A percentile compares a stretch with the other conserved stretches of the same genome.
Evolutionary conservation across 352 stramenopile genomes (phyloP).

Genomic region (Pythium insidiosum): DNA sequence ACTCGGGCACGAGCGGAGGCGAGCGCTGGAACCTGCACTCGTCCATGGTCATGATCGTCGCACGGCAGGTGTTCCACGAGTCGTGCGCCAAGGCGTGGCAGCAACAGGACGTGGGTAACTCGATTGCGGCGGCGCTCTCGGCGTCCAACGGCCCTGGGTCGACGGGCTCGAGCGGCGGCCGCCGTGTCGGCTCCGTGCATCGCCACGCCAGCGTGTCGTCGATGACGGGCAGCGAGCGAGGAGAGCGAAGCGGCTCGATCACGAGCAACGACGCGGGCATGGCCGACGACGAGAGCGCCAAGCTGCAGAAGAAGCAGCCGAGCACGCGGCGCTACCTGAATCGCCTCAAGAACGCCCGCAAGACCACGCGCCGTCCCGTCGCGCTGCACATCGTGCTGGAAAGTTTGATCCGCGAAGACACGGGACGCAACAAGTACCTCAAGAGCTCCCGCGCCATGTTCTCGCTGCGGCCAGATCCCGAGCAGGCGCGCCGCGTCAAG

Average conservation of each 20-base stretch:
- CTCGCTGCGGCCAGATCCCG: slow-evolving; percentile 62
- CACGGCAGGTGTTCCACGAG: slow-evolving; percentile 78
- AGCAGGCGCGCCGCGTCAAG: slow-evolving; percentile 69
- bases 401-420: slow-evolving; percentile 74
- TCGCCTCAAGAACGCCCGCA: slow-evolving; percentile 66
- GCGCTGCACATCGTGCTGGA: slow-evolving; percentile 69
- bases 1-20: slow-evolving; percentile 46
- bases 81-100: slow-evolving; percentile 83
- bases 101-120: slow-evolving; percentile 70
- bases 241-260: slow-evolving; percentile 6
- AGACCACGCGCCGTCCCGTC: slow-evolving; percentile 48
- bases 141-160: too few relatives aligned
- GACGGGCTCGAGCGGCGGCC: neutral
- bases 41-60: slow-evolving; percentile 77
- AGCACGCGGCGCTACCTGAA: slow-evolving; percentile 76
- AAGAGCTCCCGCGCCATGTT: slow-evolving; percentile 76
- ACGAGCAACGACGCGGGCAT: slow-evolving; percentile 9
- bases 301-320: slow-evolving; percentile 63
- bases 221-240: slow-evolving; percentile 10
- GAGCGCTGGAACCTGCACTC: slow-evolving; percentile 84
- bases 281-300: slow-evolving; percentile 14
- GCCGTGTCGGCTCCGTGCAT: slow-evolving; percentile 4
- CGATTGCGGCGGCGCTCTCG: slow-evolving; percentile 14
- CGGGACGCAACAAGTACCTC: slow-evolving; percentile 72
- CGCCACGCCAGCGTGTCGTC: slow-evolving; percentile 10